Evolutionary conservation across 345 rosid species (phyloP).

Genomic region (Corchorus capsularis): DNA sequence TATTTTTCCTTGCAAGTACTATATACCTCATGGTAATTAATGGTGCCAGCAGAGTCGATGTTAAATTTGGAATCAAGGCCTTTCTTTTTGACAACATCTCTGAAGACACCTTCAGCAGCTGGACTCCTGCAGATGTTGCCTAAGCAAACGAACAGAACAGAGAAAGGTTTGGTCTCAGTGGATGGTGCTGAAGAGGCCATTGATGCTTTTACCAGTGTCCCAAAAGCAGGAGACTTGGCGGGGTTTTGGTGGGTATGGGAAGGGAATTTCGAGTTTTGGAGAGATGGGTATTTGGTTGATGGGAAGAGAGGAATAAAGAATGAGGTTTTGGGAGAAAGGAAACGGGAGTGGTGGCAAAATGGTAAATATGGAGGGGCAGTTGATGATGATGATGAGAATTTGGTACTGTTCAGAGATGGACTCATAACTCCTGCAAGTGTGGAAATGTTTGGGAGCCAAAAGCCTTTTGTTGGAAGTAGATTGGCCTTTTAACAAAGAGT

Average conservation of each 20-base stretch:
- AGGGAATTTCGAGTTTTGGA: conserved; percentile 20
- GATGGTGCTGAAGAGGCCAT: conserved; percentile 52
- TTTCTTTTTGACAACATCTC: conserved; percentile 71
- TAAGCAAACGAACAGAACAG: conserved; percentile 85
- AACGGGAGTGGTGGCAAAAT: conserved; percentile 44
- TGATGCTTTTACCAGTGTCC: conserved; percentile 38
- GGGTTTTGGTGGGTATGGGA: conserved; percentile 19
- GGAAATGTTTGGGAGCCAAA: conserved; percentile 4
- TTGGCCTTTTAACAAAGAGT: background rate
- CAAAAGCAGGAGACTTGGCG: conserved; percentile 22
- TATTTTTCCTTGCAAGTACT: background rate
- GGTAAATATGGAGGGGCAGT: conserved; percentile 43
- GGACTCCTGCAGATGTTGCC: conserved; percentile 98
- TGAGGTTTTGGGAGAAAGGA: conserved; percentile 18
- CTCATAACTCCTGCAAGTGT: conserved; percentile 17
- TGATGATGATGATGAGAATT: conserved; percentile 11
- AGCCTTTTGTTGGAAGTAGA: background rate
- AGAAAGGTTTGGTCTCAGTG: conserved; percentile 58
- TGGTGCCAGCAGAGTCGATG: conserved; percentile 96
- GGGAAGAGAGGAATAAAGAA: conserved; percentile 22
- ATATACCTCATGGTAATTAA: conserved; percentile 78
- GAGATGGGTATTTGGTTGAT: conserved; percentile 24
- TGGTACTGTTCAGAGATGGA: conserved; percentile 13
- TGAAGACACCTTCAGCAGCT: conserved; percentile 95
- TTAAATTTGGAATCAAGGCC: conserved; percentile 67